Evolutionary conservation across 1,284 basidiomycete species (phyloP).

Genomic region (Rhodotorula sp.): DNA sequence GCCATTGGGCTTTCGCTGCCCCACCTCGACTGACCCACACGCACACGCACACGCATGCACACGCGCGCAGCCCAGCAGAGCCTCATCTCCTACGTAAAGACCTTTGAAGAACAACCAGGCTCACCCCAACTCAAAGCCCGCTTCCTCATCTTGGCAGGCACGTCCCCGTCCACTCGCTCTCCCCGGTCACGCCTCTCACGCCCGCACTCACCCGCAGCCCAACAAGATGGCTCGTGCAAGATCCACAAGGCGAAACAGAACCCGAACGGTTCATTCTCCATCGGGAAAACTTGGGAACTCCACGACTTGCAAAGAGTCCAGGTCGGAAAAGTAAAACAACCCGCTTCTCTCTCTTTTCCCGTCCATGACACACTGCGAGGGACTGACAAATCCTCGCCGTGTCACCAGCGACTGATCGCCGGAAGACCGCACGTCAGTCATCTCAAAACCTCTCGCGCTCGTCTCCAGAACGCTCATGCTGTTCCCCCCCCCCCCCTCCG

Average conservation of each 20-base stretch:
- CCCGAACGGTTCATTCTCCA: constrained; percentile 90
- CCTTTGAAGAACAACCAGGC: constrained; percentile 70
- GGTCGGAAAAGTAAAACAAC: constrained; percentile 62
- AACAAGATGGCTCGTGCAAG: constrained; percentile 39
- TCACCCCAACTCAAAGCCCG: constrained; percentile 39
- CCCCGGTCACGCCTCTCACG: background rate
- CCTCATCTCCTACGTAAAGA: constrained; percentile 82
- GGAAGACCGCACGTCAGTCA: constrained; percentile 14
- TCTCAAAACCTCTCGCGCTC: too few species aligned
- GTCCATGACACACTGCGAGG: background rate
- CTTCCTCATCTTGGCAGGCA: constrained; percentile 44
- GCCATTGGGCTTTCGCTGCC: background rate
- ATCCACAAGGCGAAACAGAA: constrained; percentile 96
- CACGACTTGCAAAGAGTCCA: constrained; percentile 76
- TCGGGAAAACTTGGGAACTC: constrained; percentile 95
- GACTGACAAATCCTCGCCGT: background rate
- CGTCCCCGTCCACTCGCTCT: background rate
- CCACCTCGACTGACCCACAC: background rate
- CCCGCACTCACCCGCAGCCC: constrained; percentile 2
- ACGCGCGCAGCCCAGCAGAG: constrained; percentile 61
- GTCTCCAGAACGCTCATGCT: background rate
- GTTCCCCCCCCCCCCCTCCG: background rate
- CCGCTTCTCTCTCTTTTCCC: constrained; percentile 41
- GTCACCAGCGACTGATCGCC: constrained; percentile 17
- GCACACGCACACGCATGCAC: background rate